phyloP scores from a whole-genome alignment of 2,329 filamentous ascomycete species.

The Cladosporium halotolerans region DNA sequence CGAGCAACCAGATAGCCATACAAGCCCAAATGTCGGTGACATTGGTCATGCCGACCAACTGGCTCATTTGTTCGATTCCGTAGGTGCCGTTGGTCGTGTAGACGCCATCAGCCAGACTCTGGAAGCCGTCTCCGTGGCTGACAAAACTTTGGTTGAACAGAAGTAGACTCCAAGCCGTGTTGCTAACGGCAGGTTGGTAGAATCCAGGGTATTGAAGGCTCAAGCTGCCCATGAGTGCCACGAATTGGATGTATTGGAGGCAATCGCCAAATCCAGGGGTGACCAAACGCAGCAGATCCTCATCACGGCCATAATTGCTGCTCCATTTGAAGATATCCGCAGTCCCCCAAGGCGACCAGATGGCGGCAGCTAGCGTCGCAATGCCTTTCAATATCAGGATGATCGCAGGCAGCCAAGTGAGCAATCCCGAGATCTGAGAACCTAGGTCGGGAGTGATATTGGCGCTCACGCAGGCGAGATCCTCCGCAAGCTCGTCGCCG shows the following conservation, averaged over 20 bases:
- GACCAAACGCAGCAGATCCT: conserved; percentile 82
- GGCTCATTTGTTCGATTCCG: conserved; percentile 71
- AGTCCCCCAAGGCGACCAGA: conserved; percentile 91
- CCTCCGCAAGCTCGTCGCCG: conserved; percentile 57
- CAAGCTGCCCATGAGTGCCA: conserved; percentile 79
- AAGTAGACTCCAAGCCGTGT: conserved; percentile 78
- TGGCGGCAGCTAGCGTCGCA: conserved; percentile 75
- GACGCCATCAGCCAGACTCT: conserved; percentile 73
- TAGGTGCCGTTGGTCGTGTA: conserved; percentile 73
- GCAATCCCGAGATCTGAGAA: conserved; percentile 55
- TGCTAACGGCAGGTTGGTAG: conserved; percentile 85
- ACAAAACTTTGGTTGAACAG: conserved; percentile 93
- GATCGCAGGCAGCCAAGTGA: conserved; percentile 70
- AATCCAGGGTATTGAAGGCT: conserved; percentile 87
- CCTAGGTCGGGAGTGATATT: conserved; percentile 80
- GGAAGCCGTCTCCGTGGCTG: conserved; percentile 57
- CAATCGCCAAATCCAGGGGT: conserved; percentile 96
- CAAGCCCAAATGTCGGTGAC: conserved; percentile 84
- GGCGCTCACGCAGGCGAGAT: conserved; percentile 75
- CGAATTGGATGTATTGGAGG: conserved; percentile 92
- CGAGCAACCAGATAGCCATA: conserved; percentile 85
- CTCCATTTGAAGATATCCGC: conserved; percentile 89
- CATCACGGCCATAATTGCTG: conserved; percentile 94
- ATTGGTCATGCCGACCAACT: conserved; percentile 72
- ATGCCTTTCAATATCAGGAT: conserved; percentile 74